Evolutionary conservation across 345 rosid genomes (phyloP), one percentile per base, ranked within the genome.

Genomic region (Gossypium sturtianum): DNA sequence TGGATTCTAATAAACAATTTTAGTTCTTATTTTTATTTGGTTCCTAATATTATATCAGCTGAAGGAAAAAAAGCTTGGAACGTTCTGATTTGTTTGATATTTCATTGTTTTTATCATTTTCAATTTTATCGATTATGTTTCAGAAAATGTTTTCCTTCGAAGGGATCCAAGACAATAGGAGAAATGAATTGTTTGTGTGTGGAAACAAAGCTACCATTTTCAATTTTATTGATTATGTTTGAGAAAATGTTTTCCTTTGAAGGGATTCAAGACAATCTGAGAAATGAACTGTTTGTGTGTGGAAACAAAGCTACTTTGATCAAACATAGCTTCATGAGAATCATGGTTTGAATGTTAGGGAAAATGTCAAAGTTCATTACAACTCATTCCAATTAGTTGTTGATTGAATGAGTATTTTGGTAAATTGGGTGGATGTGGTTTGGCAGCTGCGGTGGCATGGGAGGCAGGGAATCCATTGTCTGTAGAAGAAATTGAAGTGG

Each of bases 391-490:
- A 8, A 15, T 15, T 62, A 62, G 44, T 44, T 66, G 4, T 44
- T 44, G 16, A 43, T 44, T 43, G 1, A 12, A 44, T 4, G 19
- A 9, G 15, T 13, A 4, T 48, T 67, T 48, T 67, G 71, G 56
- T 67, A 29, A 38, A 17, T 23, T 45, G 3, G 17, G 54, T 57
- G 11, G 48, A 12, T 67, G 72, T 47, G 61, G 71, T 16, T 10
- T 76, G 73, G 78, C 45, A 93, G 97, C 97, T 53, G 97, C 94
- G 8, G 93, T 93, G 47, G 90, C 95, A 45, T 93, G 98, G 98
- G 98, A 93, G 78, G 89, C 98, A 0, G 97, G 89, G 78, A 93
- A 91, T 87, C 98, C 97, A 20, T 82, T 93, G 47, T 90, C 83
- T 57, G 88, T 93, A 15, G 92, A 93, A 77, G 90, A 91, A 78